Conservation (phyloP, 2,329 filamentous ascomycete species). For the Rutstroemia sydowiana region DNA sequence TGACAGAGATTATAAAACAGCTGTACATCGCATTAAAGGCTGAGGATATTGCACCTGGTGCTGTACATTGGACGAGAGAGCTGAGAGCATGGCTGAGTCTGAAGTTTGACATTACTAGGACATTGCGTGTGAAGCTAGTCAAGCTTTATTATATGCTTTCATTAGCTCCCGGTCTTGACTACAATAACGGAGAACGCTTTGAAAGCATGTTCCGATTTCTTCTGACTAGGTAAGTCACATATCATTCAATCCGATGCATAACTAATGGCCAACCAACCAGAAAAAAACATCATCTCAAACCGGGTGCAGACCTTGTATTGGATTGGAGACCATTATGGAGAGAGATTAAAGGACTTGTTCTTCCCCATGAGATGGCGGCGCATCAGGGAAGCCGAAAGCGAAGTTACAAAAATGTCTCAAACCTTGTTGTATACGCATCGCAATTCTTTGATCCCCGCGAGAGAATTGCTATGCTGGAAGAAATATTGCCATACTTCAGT, state of each 20-base stretch:
- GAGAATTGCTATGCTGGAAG: conserved; percentile 71
- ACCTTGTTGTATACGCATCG: conserved; percentile 84
- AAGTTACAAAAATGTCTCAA: conserved; percentile 62
- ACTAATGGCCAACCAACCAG: conserved; percentile 42
- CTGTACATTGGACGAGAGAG: conserved; percentile 95
- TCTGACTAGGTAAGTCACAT: conserved; percentile 69
- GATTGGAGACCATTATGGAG: conserved; percentile 93
- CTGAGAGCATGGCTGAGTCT: conserved; percentile 89
- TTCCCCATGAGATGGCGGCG: conserved; percentile 73
- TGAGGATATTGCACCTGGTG: conserved; percentile 89
- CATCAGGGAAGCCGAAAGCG: conserved; percentile 50
- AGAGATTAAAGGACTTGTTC: conserved; percentile 82
- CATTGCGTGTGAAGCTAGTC: conserved; percentile 74
- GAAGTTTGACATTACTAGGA: conserved; percentile 92
- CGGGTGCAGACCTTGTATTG: conserved; percentile 78
- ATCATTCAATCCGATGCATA: neutral
- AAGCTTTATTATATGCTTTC: conserved; percentile 92
- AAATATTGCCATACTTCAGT: conserved; percentile 81
- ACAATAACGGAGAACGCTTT: conserved; percentile 77
- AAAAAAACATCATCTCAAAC: conserved; percentile 91
- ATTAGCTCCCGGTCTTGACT: conserved; percentile 82
- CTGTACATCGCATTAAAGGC: conserved; percentile 87
- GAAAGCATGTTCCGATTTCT: conserved; percentile 89
- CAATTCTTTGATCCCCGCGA: conserved; percentile 88
- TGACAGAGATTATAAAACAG: conserved; percentile 84